Percentiles rank a stretch among this genome's conserved stretches.
Conservation (phyloP, 306 rosid species). For the Chamaecrista fasciculata region DNA sequence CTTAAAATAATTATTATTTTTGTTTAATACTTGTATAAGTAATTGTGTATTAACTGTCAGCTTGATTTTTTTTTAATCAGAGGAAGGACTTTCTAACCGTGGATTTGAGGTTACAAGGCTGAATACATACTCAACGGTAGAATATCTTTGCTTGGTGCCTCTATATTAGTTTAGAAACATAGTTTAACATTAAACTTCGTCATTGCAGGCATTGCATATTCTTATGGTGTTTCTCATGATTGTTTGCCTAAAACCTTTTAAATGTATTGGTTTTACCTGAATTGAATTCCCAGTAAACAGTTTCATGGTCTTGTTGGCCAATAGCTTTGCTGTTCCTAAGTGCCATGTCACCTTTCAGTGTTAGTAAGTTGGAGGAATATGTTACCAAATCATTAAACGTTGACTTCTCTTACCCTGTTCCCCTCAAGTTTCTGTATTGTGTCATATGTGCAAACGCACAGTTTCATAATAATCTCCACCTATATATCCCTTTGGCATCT, state of each 20-base stretch:
- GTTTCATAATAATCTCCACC: conserved; percentile 7
- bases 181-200: conserved; percentile 3
- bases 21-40: neutral
- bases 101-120: conserved; percentile 91
- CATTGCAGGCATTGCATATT: conserved; percentile 24
- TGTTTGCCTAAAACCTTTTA: neutral
- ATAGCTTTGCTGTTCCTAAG: neutral
- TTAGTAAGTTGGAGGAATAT: conserved; percentile 1
- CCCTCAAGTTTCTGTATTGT: neutral
- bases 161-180: conserved; percentile 9
- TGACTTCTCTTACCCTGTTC: neutral
- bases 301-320: conserved; percentile 11
- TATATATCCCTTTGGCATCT: neutral
- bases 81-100: conserved; percentile 81
- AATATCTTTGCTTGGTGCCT: conserved; percentile 27
- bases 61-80: conserved; percentile 44
- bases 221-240: conserved; percentile 22
- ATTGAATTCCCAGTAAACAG: conserved; percentile 6
- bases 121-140: conserved; percentile 93
- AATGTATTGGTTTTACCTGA: neutral
- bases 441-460: neutral
- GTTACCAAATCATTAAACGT: neutral
- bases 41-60: conserved; percentile 21
- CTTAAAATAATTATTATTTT: conserved; percentile 9
- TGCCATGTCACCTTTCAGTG: neutral